Base-by-base conservation (phyloP, 1,139 yeast genomes). In the Saccharomycopsis crataegensis region DNA sequence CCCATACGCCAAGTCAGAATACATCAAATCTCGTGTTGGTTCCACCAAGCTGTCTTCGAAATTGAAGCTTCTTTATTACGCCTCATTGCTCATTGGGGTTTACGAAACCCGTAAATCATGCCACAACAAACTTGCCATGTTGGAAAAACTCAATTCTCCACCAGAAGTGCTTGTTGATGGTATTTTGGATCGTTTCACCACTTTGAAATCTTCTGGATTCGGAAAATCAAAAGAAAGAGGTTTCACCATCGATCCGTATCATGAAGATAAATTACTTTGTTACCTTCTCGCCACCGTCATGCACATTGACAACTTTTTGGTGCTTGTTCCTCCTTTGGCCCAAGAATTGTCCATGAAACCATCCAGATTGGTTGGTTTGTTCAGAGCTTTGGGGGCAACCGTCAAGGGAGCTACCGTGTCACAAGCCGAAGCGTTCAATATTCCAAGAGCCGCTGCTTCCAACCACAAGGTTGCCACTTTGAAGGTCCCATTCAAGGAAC, bases 401-500 rank as follows among this genome's bases (percentile, higher is more conserved):
- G 81, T 88, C 51, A 87, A 86, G 68, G 77, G 81, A 50, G 83
- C 90, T 33, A 79, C 91, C n/a, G 83, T 78, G 31, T 78, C 85
- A 7, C 91, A 89, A 70, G 91, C 94, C 31, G 91, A 86, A 64
- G 90, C 89, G 2, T 79, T 86, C 59, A 91, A 89, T n/a, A 75
- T 90, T 58, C 79, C 88, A 52, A 82, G 79, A 68, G 70, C 79
- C 48, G 76, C 79, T 56, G 86, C 87, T 33, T 68, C 80, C 11
- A 75, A 81, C 47, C 83, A 86, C 68, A 89, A 89, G 70, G 76
- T 91, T 60, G 99, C 97, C 8, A 70, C 79, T 28, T 77, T 93
- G 68, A 83, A 80, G 67, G 96, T 90, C 42, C 99, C 99, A 43
- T 85, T 94, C 70, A 85, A 83, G 66, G 74, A 89, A 55, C 99